These are phyloP conservation scores for Haplographium delicatum DNA, from an alignment of 495 filamentous ascomycete species.

Conservation along the genomic window DNA sequence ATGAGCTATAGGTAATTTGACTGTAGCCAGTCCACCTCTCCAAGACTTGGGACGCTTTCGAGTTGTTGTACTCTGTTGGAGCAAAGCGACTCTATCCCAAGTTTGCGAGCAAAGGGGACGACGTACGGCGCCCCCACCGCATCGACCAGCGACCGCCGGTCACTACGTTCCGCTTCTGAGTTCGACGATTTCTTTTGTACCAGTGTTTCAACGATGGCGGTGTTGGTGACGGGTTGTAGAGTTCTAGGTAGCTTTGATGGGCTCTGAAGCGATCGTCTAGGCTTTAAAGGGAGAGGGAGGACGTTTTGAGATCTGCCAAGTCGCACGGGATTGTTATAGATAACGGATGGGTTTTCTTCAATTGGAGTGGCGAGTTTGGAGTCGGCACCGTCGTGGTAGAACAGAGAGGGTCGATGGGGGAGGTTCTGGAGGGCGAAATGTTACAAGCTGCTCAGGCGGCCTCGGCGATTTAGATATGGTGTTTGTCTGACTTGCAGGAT, in stretches of 20 bases:
- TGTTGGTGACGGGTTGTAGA: neutral
- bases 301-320: neutral
- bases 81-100: slow-evolving; percentile 16
- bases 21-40: neutral
- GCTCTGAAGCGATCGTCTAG: neutral
- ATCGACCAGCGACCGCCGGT: slow-evolving; percentile 36
- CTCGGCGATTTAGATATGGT: neutral
- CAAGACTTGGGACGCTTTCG: neutral
- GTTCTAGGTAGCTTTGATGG: neutral
- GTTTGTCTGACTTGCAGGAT: neutral
- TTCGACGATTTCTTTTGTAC: neutral
- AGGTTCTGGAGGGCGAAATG: slow-evolving; percentile 5
- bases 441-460: slow-evolving; percentile 11
- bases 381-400: neutral
- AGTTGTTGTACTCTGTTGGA: neutral
- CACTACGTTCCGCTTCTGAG: slow-evolving; percentile 27
- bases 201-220: neutral
- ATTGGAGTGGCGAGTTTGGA: neutral
- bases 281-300: neutral
- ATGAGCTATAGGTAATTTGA: neutral
- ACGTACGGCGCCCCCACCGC: slow-evolving; percentile 38
- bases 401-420: slow-evolving; percentile 3
- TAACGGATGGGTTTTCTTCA: neutral
- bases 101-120: slow-evolving; percentile 25
- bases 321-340: neutral